Evolutionary conservation across 352 stramenopile genomes (phyloP).

Genomic region (Plasmopara viticola): DNA sequence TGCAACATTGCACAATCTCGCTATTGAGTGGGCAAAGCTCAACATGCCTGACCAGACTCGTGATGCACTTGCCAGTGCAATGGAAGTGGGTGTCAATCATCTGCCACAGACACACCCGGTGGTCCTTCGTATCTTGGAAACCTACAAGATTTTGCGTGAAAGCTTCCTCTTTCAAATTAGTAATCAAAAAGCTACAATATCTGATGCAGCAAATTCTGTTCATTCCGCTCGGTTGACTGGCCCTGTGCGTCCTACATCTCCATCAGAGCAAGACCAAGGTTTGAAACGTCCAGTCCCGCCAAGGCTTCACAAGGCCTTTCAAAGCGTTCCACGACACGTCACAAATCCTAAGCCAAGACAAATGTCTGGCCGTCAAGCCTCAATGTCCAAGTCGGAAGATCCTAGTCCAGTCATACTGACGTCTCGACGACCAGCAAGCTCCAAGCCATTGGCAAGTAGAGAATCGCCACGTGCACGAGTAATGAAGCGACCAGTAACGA

Average conservation of each 20-base stretch:
- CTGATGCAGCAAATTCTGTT: neutral
- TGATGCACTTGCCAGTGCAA: slow-evolving; percentile 46
- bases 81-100: slow-evolving; percentile 53
- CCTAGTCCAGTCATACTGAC: slow-evolving; percentile 19
- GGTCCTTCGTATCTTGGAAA: slow-evolving; percentile 49
- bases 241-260: slow-evolving; percentile 7
- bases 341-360: slow-evolving; percentile 13
- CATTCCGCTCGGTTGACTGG: slow-evolving; percentile 1
- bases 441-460: slow-evolving; percentile 1
- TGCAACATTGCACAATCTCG: slow-evolving; percentile 63
- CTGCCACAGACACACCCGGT: slow-evolving; percentile 48
- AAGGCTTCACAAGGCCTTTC: slow-evolving; percentile 9
- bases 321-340: slow-evolving; percentile 6
- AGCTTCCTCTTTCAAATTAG: slow-evolving; percentile 47
- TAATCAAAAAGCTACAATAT: slow-evolving; percentile 5
- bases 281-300: slow-evolving; percentile 21
- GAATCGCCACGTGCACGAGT: slow-evolving; percentile 36
- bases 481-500: slow-evolving; percentile 32
- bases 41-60: slow-evolving; percentile 56
- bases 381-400: slow-evolving; percentile 10
- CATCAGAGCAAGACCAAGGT: slow-evolving; percentile 5
- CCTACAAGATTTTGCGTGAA: slow-evolving; percentile 64
- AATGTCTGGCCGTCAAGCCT: slow-evolving; percentile 9
- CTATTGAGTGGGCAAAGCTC: slow-evolving; percentile 63
- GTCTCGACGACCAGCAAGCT: slow-evolving; percentile 7